Conservation (phyloP, 495 filamentous ascomycete species). For the Lasiosphaeria ovina region DNA sequence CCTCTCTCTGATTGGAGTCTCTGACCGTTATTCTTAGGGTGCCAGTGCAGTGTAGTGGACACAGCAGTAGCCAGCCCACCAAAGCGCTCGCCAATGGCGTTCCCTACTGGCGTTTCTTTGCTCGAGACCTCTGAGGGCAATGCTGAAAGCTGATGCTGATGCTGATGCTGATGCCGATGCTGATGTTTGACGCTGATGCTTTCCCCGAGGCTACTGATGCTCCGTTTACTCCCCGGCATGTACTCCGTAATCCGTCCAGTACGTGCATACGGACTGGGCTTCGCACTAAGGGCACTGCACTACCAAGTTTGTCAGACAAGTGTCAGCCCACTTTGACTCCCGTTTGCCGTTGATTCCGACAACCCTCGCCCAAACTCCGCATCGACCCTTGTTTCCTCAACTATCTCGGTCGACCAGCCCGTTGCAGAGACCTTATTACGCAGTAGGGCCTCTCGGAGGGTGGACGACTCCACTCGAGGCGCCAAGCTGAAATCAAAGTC, state of each 20-base stretch:
- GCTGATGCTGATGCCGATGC: too few species aligned
- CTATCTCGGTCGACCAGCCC: background rate
- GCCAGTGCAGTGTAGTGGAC: background rate
- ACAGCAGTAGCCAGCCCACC: background rate
- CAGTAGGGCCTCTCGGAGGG: background rate
- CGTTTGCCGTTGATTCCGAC: background rate
- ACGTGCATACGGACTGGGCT: too few species aligned
- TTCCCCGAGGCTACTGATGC: too few species aligned
- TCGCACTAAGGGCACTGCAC: background rate
- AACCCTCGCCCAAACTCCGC: background rate
- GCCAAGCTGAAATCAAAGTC: background rate
- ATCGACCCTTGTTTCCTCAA: background rate
- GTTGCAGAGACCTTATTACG: background rate
- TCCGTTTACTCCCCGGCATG: too few species aligned
- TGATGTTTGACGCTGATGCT: too few species aligned
- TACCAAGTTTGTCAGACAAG: background rate
- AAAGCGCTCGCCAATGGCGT: background rate
- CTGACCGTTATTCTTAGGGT: background rate
- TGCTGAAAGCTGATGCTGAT: background rate
- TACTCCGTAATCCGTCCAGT: too few species aligned
- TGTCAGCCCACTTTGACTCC: background rate
- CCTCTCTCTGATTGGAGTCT: conserved; percentile 3
- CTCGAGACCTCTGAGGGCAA: background rate
- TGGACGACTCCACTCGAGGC: background rate
- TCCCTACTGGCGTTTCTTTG: background rate